Evolutionary conservation across 148 eudicot species (phyloP), one percentile per base, ranked within the genome.

Genomic region (Agrostemma githago): DNA sequence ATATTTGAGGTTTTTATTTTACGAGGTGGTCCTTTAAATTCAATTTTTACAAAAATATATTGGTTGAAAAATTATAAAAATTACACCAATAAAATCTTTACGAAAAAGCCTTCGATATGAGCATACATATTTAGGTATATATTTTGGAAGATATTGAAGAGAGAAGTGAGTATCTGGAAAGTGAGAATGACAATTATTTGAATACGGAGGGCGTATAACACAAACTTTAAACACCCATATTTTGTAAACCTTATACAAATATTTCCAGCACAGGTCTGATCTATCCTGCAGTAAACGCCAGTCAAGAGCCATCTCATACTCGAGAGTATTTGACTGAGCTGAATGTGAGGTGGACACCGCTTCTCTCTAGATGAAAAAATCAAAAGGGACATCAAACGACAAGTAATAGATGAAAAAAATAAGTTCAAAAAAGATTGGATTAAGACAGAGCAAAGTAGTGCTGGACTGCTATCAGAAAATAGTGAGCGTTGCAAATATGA

Each of bases 291-390:
- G 82, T 75, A 87, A 64, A 38, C 82, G 79, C 97, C 97, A 92
- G 62, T 90, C 89, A 79, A 88, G 70, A 59, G 93, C 96, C 96
- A 92, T 76, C 48, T 87, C 93, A 82, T 80, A 88, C 80, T 92
- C 96, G 51, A 88, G 72, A 4, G 88, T 92, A 74, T 88, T 87
- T 2, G 88, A 64, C 81, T 92, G 96, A 72, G 96, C 77, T 79
- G 74, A 82, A 81, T 92, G 97, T 16, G 97, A 88, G 53, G 96
- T 90, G 62, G 97, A 90, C 34, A 92, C 87, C 40, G 97, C 97
- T 59, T 81, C 83, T 78, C 72, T 86, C 96, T 90, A 78, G 34
- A 71, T 80, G 8, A 75, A 54, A 68, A 72, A 61, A 10, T 41
- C 44, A 62, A 60, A 37, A 40, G 2, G 34, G 20, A 34, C 34